A percentile compares a stretch with the other conserved stretches of the same genome.
Conservation (phyloP, 1,284 basidiomycete genomes). For the Ustilago nuda region DNA sequence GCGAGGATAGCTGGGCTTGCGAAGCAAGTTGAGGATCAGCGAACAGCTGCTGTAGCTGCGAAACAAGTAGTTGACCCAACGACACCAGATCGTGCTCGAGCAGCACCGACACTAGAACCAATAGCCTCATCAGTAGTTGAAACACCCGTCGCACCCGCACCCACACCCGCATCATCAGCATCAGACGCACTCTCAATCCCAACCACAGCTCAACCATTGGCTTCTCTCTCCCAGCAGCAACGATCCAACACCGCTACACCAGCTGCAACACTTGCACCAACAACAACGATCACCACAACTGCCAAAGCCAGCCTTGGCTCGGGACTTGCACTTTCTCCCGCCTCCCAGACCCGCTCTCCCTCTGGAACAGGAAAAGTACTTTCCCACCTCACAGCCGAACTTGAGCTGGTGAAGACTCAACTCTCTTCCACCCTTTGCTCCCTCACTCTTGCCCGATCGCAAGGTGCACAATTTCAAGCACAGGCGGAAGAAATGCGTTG, state of each 20-base stretch:
- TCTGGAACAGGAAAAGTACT: conserved; percentile 45
- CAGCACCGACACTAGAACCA: background rate
- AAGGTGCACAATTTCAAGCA: conserved; percentile 78
- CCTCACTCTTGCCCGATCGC: conserved; percentile 79
- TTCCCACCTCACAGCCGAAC: conserved; percentile 48
- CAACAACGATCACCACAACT: conserved; percentile 4
- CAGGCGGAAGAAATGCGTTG: conserved; percentile 87
- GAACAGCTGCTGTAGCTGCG: conserved; percentile 1
- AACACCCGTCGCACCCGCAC: background rate
- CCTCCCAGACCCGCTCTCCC: background rate
- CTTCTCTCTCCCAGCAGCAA: background rate
- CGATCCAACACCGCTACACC: background rate
- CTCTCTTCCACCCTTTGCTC: conserved; percentile 85
- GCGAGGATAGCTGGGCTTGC: conserved; percentile 12
- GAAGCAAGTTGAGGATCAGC: conserved; percentile 12
- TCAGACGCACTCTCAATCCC: background rate
- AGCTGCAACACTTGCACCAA: background rate
- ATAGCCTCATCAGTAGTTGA: background rate
- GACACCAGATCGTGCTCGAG: background rate
- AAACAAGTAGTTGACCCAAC: background rate
- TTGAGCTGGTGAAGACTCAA: conserved; percentile 59
- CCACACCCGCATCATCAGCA: background rate
- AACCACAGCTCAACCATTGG: background rate
- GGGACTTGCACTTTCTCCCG: conserved; percentile 1
- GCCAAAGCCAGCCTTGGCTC: background rate